phyloP scores from a whole-genome alignment of 1,284 basidiomycete genomes.

The Acaromyces ingoldii region DNA sequence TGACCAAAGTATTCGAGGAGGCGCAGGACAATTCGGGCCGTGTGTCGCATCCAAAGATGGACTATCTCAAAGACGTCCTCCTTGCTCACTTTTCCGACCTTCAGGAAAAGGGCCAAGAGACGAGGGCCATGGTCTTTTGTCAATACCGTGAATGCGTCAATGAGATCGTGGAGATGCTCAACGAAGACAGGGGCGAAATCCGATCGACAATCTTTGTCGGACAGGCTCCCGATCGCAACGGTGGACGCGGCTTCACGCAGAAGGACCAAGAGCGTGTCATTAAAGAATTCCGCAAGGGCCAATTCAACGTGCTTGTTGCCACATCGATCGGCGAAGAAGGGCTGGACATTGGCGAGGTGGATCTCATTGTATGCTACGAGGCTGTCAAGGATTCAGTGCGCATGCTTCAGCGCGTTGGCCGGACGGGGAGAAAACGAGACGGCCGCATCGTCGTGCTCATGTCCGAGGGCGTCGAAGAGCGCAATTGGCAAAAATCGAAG shows the following conservation, averaged over 20 bases:
- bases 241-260: constrained; percentile 81
- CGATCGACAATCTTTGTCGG: constrained; percentile 83
- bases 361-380: constrained; percentile 94
- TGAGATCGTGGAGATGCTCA: constrained; percentile 67
- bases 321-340: constrained; percentile 98
- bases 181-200: constrained; percentile 55
- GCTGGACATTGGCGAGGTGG: constrained; percentile 98
- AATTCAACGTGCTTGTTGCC: constrained; percentile 87
- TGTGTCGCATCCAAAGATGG: constrained; percentile 85
- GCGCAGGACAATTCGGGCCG: constrained; percentile 55
- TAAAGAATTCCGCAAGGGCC: constrained; percentile 76
- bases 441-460: constrained; percentile 90
- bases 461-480: constrained; percentile 82
- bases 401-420: constrained; percentile 92
- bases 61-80: constrained; percentile 58
- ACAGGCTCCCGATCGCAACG: constrained; percentile 77
- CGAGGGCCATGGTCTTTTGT: constrained; percentile 93
- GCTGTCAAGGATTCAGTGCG: constrained; percentile 93
- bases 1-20: constrained; percentile 57
- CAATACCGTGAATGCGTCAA: constrained; percentile 82
- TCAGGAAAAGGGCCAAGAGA: constrained; percentile 63
- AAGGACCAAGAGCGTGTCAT: constrained; percentile 85
- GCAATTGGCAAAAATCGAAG: constrained; percentile 85
- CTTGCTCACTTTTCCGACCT: constrained; percentile 32
- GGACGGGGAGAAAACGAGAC: constrained; percentile 87